Evolutionary conservation across 75 land plant genomes (phyloP), one percentile per base, ranked within the genome.

Genomic region (Pinus taeda): DNA sequence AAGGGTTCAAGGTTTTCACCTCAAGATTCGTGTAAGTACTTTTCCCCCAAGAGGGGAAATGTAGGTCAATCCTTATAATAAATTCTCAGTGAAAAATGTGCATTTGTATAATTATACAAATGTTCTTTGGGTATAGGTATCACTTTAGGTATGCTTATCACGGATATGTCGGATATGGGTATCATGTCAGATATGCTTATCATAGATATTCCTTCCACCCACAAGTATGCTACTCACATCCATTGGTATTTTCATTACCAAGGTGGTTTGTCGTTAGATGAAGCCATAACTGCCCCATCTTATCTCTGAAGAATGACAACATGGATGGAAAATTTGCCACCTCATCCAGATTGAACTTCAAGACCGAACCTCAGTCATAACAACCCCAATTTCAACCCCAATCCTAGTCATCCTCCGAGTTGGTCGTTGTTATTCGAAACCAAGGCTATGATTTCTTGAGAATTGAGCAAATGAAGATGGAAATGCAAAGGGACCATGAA

Each of bases 381-480:
- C 53, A 57, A 6, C 73, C 71, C 6, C 37, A 37, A 4, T 37
- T 59, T 5, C 62, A 70, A 3, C 20, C 49, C 24, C 70, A 57
- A 13, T 30, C 15, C 4, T 78, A 79, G 5, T 76, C 79, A 1
- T 11, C 84, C 49, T 73, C 80, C 53, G 78, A 78, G 61, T 73
- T 90, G 73, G 90, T 86, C 13, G 69, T 60, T 21, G 88, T 73
- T 70, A 79, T 90, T 13, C 73, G 80, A 71, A 24, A 80, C 11
- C 83, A 87, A 26, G 26, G 26, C 26, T 26, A 26, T 26, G 26
- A 26, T 26, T 26, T 26, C 26, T 69, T 79, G 74, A 49, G 82
- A 24, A 75, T 85, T 42, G 92, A 90, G 83, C 85, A 77, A 60
- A 81, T 55, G 86, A 85, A 79, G 82, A 71, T 90, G 85, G 87